Base-by-base conservation (phyloP, 2,329 filamentous ascomycete species). In the Pseudocercospora fuligena region DNA sequence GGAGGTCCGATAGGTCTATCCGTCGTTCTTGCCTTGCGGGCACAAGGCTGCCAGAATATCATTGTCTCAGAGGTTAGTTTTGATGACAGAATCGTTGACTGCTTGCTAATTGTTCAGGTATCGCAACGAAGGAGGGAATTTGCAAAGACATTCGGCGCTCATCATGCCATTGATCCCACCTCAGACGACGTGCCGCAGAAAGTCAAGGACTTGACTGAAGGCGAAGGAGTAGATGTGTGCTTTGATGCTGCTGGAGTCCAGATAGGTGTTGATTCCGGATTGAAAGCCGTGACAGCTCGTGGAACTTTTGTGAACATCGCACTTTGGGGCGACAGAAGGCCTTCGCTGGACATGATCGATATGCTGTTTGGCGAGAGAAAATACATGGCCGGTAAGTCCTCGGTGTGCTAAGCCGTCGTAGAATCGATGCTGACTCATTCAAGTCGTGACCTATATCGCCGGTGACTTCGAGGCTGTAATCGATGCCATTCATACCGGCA, bases 201-300 rank as follows among this genome's bases (percentile, higher is more conserved):
- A 29, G 61, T 53, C 9, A 69, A 62, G 57, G 47, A 61, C 14
- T 36, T 66, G 36, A 68, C 66, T 3, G 43, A 51, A 2, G 66
- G 60, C 14, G 36, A 62, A 6, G 69, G 69, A 2, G 61, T 63
- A 31, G 61, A 69, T 29, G 63, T 69, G 7, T 66, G 63, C 7
- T 69, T 70, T 43, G 69, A 70, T 43, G 66, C 67, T 5, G 65
- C 62, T 12, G 66, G 67, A 5, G 56, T 67, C 12, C 65, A 70
- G 40, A 65, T 54, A 19, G 53, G 61, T 11, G 25, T 67, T 11
- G 56, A 66, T 12, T 51, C 31, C 5, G 62, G 66, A 1, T 16
- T 65, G 36, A 47, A 65, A 19, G 60, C 63, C 14, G 54, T 68
- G 14, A 60, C 40, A 12, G 31, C 58, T 33, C 56, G 61, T 11